Percentiles rank a stretch among this genome's conserved stretches.
Evolutionary conservation across 257 asterid genomes (phyloP).

Genomic region (Hygrophila difformis): DNA sequence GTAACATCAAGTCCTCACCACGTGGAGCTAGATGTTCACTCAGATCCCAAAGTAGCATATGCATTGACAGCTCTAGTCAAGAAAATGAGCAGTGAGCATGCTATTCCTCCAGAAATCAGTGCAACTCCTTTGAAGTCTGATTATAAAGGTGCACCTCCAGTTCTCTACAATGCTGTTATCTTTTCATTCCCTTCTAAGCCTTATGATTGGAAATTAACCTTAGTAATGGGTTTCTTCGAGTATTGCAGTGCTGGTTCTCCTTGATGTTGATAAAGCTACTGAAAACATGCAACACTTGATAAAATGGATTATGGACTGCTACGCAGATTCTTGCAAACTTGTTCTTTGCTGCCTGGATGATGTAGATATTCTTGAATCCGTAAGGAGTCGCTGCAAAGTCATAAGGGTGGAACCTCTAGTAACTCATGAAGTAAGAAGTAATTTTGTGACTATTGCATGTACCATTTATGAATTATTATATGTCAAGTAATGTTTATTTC

Average conservation of each 20-base stretch:
- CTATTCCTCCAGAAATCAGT: constrained; percentile 65
- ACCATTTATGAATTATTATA: too few species aligned
- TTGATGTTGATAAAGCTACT: constrained; percentile 71
- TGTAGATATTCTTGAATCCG: constrained; percentile 51
- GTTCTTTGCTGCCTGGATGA: constrained; percentile 78
- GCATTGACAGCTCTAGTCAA: constrained; percentile 70
- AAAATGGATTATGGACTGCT: constrained; percentile 86
- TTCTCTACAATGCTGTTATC: neutral
- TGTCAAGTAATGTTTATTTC: too few species aligned
- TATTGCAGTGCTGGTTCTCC: constrained; percentile 58
- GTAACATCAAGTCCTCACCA: constrained; percentile 79
- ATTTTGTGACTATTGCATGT: too few species aligned
- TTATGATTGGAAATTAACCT: too few species aligned
- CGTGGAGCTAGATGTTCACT: constrained; percentile 58
- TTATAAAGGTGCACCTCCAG: constrained; percentile 43
- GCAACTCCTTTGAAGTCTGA: constrained; percentile 35
- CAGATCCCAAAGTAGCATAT: constrained; percentile 54
- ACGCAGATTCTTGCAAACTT: constrained; percentile 69
- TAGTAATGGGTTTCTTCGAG: too few species aligned
- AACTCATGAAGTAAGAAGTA: constrained; percentile 64
- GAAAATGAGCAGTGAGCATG: constrained; percentile 48
- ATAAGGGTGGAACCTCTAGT: constrained; percentile 51
- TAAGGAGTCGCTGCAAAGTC: constrained; percentile 52
- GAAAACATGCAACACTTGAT: constrained; percentile 68
- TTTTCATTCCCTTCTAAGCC: too few species aligned